phyloP scores from a whole-genome alignment of 805 yeast genomes.

The Yarrowia hollandica region DNA sequence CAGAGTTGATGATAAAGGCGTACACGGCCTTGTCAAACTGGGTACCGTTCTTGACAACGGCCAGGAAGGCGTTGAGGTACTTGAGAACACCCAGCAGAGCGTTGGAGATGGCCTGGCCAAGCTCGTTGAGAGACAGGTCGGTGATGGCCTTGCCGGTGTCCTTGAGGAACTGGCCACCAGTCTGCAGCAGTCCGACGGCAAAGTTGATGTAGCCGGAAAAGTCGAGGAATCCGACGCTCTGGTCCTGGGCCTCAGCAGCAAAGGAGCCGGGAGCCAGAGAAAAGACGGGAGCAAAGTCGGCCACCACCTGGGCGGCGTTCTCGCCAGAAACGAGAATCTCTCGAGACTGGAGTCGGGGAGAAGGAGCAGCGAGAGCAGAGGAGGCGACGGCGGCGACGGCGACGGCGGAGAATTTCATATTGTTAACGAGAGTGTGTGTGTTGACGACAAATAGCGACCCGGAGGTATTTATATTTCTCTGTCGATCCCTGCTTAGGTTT shows the following conservation, averaged over 20 bases:
- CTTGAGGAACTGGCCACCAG: conserved; percentile 27
- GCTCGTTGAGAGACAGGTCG: conserved; percentile 21
- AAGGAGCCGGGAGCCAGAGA: conserved; percentile 20
- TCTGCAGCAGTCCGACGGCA: conserved; percentile 17
- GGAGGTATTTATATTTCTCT: conserved; percentile 4
- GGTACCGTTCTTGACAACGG: conserved; percentile 9
- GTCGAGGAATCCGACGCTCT: conserved; percentile 12
- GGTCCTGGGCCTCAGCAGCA: conserved; percentile 19
- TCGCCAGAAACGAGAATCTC: conserved; percentile 17
- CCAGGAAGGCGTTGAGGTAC: conserved; percentile 27
- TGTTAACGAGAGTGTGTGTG: neutral
- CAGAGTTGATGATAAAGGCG: conserved; percentile 26
- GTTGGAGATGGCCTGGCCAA: conserved; percentile 23
- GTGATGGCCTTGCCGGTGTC: conserved; percentile 27
- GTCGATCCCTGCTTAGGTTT: neutral
- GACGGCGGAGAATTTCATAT: conserved; percentile 24
- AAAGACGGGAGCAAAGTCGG: conserved; percentile 16
- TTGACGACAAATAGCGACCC: neutral
- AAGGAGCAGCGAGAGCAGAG: conserved; percentile 12
- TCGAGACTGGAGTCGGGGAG: neutral
- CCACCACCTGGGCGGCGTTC: conserved; percentile 20
- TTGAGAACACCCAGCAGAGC: conserved; percentile 20
- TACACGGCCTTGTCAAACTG: conserved; percentile 20
- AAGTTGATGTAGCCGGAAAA: conserved; percentile 26
- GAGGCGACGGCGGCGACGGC: conserved; percentile 22